Evolutionary conservation across 306 rosid species (phyloP).

Genomic region (Quercus ilex): DNA sequence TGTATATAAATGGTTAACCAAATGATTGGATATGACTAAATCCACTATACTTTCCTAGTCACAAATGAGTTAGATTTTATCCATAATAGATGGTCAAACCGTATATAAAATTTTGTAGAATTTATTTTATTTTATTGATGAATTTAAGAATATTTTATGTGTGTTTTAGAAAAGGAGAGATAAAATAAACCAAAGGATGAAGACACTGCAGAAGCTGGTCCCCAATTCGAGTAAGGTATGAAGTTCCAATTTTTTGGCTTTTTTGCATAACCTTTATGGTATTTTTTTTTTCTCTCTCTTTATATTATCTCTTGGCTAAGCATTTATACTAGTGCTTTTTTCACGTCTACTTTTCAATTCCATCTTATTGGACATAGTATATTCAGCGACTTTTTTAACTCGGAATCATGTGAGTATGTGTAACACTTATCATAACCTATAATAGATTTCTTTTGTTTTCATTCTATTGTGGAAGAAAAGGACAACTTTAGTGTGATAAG

Average conservation of each 20-base stretch:
- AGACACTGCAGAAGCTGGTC: slow-evolving; percentile 94
- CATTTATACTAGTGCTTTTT: no score
- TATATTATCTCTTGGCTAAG: neutral
- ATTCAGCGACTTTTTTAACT: no score
- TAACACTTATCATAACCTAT: no score
- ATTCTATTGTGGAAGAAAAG: no score
- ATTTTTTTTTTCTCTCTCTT: neutral
- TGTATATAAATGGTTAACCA: neutral
- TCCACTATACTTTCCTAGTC: neutral
- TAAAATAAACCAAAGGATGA: slow-evolving; percentile 94
- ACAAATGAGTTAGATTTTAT: neutral
- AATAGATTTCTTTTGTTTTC: no score
- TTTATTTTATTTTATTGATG: neutral
- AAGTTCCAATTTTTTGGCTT: slow-evolving; percentile 27
- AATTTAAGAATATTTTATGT: neutral
- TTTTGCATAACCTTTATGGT: neutral
- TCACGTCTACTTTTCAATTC: no score
- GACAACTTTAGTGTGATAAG: no score
- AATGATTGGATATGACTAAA: neutral
- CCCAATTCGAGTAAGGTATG: slow-evolving; percentile 98
- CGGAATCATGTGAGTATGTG: no score
- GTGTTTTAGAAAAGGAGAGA: slow-evolving; percentile 86
- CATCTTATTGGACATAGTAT: no score
- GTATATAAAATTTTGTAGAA: neutral
- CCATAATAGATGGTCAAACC: neutral